phyloP scores from a whole-genome alignment of 2,329 filamentous ascomycete species.

The Pseudogymnoascus sp. region DNA sequence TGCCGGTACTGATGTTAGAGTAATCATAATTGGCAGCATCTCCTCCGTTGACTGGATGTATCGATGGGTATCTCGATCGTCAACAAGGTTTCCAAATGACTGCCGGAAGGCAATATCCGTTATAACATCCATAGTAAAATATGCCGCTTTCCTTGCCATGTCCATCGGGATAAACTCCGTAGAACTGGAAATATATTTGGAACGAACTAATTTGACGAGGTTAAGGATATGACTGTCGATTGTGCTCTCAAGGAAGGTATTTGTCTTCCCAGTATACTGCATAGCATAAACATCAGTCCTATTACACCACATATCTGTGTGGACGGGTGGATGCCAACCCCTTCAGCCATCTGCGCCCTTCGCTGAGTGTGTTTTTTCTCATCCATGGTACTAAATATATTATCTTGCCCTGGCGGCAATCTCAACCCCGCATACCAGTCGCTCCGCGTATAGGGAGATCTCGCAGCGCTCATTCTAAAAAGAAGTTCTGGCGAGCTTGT shows the following conservation, averaged over 20 bases:
- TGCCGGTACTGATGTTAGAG: slow-evolving; percentile 36
- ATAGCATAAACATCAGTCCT: slow-evolving; percentile 4
- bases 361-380: slow-evolving; percentile 5
- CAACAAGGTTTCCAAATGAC: slow-evolving; percentile 37
- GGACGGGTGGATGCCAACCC: neutral
- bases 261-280: slow-evolving; percentile 43
- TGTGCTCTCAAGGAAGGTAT: slow-evolving; percentile 33
- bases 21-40: slow-evolving; percentile 35
- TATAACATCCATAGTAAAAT: slow-evolving; percentile 46
- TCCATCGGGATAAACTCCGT: slow-evolving; percentile 33
- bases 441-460: slow-evolving; percentile 18
- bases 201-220: slow-evolving; percentile 37
- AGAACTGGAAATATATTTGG: slow-evolving; percentile 37
- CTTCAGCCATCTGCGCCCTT: slow-evolving; percentile 6
- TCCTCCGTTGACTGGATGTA: slow-evolving; percentile 38
- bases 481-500: slow-evolving; percentile 18
- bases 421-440: slow-evolving; percentile 14
- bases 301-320: neutral
- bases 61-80: slow-evolving; percentile 39
- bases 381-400: slow-evolving; percentile 8
- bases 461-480: slow-evolving; percentile 17
- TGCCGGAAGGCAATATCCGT: slow-evolving; percentile 44
- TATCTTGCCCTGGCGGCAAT: slow-evolving; percentile 6
- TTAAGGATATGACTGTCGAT: slow-evolving; percentile 32
- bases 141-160: slow-evolving; percentile 41